A percentile compares a stretch with the other conserved stretches of the same genome.
These are phyloP conservation scores for Chionographis japonica DNA, from an alignment of 106 monocot genomes.

Conservation along the genomic window DNA sequence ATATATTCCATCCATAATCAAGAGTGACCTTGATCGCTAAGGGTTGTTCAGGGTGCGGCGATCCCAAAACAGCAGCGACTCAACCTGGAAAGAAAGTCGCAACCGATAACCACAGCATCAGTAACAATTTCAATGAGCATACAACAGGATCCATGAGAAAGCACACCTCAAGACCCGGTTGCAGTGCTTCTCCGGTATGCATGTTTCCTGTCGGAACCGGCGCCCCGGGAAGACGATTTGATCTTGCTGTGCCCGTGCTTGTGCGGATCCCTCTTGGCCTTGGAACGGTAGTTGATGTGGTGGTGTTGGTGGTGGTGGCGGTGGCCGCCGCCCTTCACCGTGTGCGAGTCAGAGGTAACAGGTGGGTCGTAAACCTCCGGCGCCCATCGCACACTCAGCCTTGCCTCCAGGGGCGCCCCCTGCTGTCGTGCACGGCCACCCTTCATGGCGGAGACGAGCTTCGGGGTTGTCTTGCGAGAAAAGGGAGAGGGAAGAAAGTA, in stretches of 20 bases:
- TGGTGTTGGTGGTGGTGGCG: not conserved
- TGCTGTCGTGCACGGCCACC: constrained; percentile 29
- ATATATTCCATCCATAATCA: too few relatives aligned
- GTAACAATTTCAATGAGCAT: not conserved
- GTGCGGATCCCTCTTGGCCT: constrained; percentile 33
- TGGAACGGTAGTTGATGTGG: constrained; percentile 2
- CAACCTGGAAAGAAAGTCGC: not conserved
- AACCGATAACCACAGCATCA: too few relatives aligned
- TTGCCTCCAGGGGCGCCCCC: constrained; percentile 10
- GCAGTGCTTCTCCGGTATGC: constrained; percentile 18
- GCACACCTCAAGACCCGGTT: constrained; percentile 6
- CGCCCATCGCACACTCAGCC: constrained; percentile 54
- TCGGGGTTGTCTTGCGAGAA: constrained; percentile 14
- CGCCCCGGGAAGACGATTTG: constrained; percentile 17
- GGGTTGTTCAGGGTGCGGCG: too few relatives aligned
- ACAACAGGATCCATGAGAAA: not conserved
- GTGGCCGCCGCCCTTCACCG: constrained; percentile 17
- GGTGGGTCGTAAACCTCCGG: constrained; percentile 70
- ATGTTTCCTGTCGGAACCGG: constrained; percentile 30
- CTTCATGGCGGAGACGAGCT: constrained; percentile 40
- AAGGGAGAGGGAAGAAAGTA: not conserved
- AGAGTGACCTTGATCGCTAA: too few relatives aligned
- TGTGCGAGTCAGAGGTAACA: constrained; percentile 49
- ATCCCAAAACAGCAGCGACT: not conserved
- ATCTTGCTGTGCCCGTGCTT: constrained; percentile 33